Base-by-base conservation (phyloP, 139 green algal species). In the Auxenochlorella pyrenoidosa region DNA sequence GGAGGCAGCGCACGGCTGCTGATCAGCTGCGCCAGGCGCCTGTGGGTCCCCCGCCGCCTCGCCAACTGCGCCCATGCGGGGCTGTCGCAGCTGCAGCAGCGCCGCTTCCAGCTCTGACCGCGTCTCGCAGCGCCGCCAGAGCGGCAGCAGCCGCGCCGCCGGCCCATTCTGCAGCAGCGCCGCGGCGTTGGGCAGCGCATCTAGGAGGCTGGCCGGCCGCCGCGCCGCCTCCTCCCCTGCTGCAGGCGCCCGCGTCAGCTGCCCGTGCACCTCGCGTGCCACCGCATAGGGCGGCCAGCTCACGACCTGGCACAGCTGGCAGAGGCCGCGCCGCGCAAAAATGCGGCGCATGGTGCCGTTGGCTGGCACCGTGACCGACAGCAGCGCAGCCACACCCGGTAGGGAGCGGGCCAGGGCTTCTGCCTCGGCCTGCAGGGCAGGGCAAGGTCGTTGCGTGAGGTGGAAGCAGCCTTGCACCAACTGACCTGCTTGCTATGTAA, bases 341-440 rank as follows among this genome's bases (percentile, higher is more conserved):
- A 87, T 24, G n/a, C 68, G n/a, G 19, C 68, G 47, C 82, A 87
- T 87, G 38, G 68, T 54, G 22, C 15, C 30, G 68, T 87, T 87
- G 44, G 6, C 44, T 5, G 68, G 44, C 6, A 87, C 68, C 0
- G 82, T 87, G 22, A 79, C 38, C 2, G 82, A 87, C 68, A 80
- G 82, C 34, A 87, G 44, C 6, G 82, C 82, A 24, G 28, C 18
- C 24, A 70, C 43, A 4, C 82, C 34, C 2, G 65, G 65, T 19
- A 79, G 34, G 10, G 16, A 34, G 21, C 34, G n/a, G 1, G 82
- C 82, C n/a, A 87, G 68, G 15, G 8, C 22, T 34, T 87, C 82
- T 0, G 73, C 76, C 72, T 82, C 65, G 2, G n/a, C 63, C 77
- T 78, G 77, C 51, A 82, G 30, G 34, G n/a, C 18, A 65, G 70